A percentile compares a stretch with the other conserved stretches of the same genome.
Conservation (phyloP, 1,284 basidiomycete species). For the Ganoderma multipileum region DNA sequence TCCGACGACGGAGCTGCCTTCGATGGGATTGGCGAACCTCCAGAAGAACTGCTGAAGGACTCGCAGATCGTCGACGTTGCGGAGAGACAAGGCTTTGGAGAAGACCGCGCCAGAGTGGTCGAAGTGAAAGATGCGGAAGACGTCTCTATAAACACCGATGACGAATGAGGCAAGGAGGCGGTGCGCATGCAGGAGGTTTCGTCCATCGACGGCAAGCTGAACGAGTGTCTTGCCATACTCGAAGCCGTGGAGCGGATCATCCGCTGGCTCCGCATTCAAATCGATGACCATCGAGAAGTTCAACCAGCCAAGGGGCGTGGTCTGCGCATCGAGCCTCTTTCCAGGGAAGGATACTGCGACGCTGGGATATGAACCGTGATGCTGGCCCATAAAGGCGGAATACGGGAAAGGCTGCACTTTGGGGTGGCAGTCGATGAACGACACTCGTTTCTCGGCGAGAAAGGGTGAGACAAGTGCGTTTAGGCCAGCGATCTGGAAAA, state of each 20-base stretch:
- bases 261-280: neutral
- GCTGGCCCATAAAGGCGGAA: neutral
- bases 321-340: neutral
- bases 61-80: neutral
- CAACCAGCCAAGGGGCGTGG: neutral
- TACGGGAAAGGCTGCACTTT: neutral
- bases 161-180: constrained; percentile 15
- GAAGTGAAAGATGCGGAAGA: constrained; percentile 12
- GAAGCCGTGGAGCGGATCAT: constrained; percentile 10
- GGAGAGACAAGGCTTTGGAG: neutral
- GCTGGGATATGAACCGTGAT: neutral
- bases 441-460: neutral
- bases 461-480: constrained; percentile 7
- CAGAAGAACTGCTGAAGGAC: constrained; percentile 18
- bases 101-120: constrained; percentile 14
- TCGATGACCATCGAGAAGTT: constrained; percentile 6
- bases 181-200: constrained; percentile 22
- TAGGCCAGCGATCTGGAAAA: neutral
- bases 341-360: constrained; percentile 12
- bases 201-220: constrained; percentile 20
- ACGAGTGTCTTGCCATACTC: constrained; percentile 1
- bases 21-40: constrained; percentile 7
- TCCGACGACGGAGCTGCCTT: constrained; percentile 5
- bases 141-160: constrained; percentile 18
- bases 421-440: neutral